Percentiles rank a stretch among this genome's conserved stretches.
phyloP scores from a whole-genome alignment of 2,329 filamentous ascomycete species.

The Cephalotrichum gorgonifer region DNA sequence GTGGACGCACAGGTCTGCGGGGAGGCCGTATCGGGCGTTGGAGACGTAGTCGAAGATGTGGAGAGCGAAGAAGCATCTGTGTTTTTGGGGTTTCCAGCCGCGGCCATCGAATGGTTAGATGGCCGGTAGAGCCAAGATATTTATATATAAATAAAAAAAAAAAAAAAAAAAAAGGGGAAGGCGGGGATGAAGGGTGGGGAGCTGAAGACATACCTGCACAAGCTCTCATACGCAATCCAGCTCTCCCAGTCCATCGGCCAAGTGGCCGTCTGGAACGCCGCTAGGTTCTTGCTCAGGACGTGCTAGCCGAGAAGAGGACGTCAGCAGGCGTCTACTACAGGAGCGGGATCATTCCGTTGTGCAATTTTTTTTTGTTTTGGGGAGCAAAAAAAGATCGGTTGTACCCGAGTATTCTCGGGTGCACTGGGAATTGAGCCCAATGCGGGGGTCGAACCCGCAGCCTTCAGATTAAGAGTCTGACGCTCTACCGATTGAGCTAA shows the following conservation, averaged over 20 bases:
- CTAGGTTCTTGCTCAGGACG: background rate
- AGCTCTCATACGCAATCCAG: background rate
- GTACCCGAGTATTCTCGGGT: background rate
- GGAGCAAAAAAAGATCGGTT: no score
- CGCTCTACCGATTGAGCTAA: conserved; percentile 65
- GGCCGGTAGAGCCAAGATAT: no score
- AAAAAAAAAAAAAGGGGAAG: no score
- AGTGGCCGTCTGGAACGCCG: background rate
- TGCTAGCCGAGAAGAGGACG: background rate
- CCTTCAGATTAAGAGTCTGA: conserved; percentile 53
- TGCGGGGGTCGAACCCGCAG: conserved; percentile 29
- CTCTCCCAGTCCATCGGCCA: background rate
- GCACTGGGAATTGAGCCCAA: conserved; percentile 10
- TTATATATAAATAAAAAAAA: no score
- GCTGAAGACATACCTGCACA: background rate
- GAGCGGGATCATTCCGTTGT: no score
- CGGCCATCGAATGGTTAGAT: no score
- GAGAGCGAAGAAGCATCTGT: background rate
- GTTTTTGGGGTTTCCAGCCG: background rate
- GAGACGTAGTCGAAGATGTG: background rate
- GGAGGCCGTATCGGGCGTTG: background rate
- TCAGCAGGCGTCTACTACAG: no score
- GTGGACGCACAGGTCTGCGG: background rate
- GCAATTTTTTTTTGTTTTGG: no score
- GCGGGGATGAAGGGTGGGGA: background rate